Evolutionary conservation across 768 basidiomycete species (phyloP).

Genomic region (Megacollybia marginata): DNA sequence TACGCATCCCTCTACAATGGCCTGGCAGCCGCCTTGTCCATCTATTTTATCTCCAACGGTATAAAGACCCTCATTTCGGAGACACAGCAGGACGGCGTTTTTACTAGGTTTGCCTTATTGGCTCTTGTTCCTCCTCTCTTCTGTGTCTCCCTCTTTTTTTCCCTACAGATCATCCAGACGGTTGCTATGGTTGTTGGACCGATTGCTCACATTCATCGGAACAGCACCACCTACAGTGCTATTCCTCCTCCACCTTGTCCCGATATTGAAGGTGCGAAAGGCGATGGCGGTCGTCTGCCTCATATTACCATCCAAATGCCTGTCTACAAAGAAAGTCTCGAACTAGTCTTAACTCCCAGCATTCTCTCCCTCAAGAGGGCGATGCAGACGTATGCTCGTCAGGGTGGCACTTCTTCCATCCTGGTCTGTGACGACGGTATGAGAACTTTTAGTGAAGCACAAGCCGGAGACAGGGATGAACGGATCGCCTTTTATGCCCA

Average conservation of each 20-base stretch:
- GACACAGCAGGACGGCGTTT: constrained; percentile 52
- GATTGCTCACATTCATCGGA: constrained; percentile 70
- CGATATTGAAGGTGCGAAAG: constrained; percentile 31
- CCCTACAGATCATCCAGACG: constrained; percentile 64
- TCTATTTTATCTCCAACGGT: constrained; percentile 65
- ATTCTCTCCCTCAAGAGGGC: constrained; percentile 72
- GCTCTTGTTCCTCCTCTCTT: constrained; percentile 59
- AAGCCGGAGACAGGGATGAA: constrained; percentile 47
- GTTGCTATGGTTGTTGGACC: constrained; percentile 70
- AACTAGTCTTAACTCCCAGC: constrained; percentile 63
- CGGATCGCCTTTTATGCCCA: constrained; percentile 66
- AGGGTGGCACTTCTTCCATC: constrained; percentile 73
- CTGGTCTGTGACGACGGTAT: constrained; percentile 80
- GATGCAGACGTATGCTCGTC: constrained; percentile 81
- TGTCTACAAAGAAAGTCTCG: constrained; percentile 77
- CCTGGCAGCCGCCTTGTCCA: constrained; percentile 43
- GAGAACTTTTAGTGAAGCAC: constrained; percentile 32
- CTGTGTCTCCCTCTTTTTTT: constrained; percentile 75
- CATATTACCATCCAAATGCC: constrained; percentile 76
- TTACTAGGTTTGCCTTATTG: constrained; percentile 56
- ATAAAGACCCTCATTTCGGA: constrained; percentile 60
- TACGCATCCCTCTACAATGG: constrained; percentile 71
- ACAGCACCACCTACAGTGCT: constrained; percentile 77
- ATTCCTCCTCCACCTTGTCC: constrained; percentile 39
- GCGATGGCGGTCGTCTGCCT: constrained; percentile 47